A percentile compares a stretch with the other conserved stretches of the same genome.
Conservation (phyloP, 1,284 basidiomycete genomes). For the Spongiforma sp. region DNA sequence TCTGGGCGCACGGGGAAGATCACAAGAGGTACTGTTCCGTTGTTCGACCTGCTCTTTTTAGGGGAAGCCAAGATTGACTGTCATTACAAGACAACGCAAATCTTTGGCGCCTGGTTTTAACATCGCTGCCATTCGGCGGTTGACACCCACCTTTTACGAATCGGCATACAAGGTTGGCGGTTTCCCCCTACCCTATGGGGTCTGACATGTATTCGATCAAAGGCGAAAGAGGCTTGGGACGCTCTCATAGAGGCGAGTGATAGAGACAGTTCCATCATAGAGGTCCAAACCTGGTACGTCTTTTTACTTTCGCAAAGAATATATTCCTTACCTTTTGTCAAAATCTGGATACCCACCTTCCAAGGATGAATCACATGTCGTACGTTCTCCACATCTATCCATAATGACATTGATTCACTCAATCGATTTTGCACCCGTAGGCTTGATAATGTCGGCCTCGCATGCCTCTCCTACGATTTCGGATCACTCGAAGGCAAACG, state of each 20-base stretch:
- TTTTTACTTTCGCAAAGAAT: not conserved
- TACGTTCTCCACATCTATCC: constrained; percentile 25
- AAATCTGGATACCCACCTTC: not conserved
- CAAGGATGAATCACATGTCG: constrained; percentile 39
- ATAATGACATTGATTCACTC: not conserved
- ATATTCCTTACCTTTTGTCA: not conserved
- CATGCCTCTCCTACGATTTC: constrained; percentile 51
- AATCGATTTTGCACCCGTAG: too few relatives aligned
- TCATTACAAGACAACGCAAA: constrained; percentile 43
- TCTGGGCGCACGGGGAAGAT: not conserved
- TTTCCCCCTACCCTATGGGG: not conserved
- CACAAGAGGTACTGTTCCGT: not conserved
- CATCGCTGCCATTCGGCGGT: constrained; percentile 17
- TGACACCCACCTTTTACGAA: constrained; percentile 14
- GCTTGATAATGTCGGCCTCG: constrained; percentile 41
- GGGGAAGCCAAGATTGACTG: not conserved
- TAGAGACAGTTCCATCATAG: not conserved
- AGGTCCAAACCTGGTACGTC: not conserved
- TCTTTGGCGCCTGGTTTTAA: constrained; percentile 14
- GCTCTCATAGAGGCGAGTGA: constrained; percentile 44
- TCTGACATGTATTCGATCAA: constrained; percentile 25
- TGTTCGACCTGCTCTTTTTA: not conserved
- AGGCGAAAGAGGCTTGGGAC: constrained; percentile 57
- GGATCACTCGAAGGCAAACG: constrained; percentile 43
- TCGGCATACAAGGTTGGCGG: not conserved